Evolutionary conservation across 495 filamentous ascomycete genomes (phyloP).

Genomic region (Penicillium robsamsonii): DNA sequence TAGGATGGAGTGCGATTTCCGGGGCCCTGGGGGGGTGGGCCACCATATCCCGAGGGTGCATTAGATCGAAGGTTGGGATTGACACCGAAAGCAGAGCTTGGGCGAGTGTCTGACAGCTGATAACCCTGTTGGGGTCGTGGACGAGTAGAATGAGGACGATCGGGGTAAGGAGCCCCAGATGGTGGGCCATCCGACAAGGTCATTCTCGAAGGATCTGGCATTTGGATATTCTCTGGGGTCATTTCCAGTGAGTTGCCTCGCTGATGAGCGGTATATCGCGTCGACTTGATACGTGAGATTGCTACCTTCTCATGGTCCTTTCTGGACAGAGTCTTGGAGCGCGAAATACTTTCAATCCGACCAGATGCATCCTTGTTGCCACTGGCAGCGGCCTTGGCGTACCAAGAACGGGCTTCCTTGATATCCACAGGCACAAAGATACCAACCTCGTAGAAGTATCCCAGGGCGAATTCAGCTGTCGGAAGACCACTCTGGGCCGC

Average conservation of each 20-base stretch:
- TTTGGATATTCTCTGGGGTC: constrained; percentile 63
- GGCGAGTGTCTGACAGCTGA: constrained; percentile 48
- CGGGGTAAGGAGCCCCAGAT: constrained; percentile 40
- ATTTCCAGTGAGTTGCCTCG: constrained; percentile 51
- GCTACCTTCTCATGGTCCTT: constrained; percentile 92
- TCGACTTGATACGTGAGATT: constrained; percentile 82
- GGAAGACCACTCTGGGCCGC: constrained; percentile 77
- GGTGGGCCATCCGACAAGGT: constrained; percentile 43
- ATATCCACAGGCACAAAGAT: constrained; percentile 80
- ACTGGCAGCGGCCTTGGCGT: constrained; percentile 81
- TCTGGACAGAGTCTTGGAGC: constrained; percentile 82
- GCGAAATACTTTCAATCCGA: constrained; percentile 79
- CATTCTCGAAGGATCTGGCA: constrained; percentile 65
- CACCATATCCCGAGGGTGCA: constrained; percentile 29
- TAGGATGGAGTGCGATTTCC: constrained; percentile 32
- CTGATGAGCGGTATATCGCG: constrained; percentile 79
- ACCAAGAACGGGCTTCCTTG: constrained; percentile 84
- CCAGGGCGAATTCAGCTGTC: constrained; percentile 94
- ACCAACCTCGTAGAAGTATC: constrained; percentile 96
- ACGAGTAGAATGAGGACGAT: constrained; percentile 39
- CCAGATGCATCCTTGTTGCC: constrained; percentile 87
- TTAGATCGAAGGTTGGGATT: constrained; percentile 52
- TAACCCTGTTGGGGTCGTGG: constrained; percentile 61
- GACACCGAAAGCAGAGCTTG: constrained; percentile 67
- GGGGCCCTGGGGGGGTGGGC: constrained; percentile 18